Percentiles rank a stretch among this genome's conserved stretches.
Conservation (phyloP, 2,329 filamentous ascomycete species). For the Cladosporium sp. region DNA sequence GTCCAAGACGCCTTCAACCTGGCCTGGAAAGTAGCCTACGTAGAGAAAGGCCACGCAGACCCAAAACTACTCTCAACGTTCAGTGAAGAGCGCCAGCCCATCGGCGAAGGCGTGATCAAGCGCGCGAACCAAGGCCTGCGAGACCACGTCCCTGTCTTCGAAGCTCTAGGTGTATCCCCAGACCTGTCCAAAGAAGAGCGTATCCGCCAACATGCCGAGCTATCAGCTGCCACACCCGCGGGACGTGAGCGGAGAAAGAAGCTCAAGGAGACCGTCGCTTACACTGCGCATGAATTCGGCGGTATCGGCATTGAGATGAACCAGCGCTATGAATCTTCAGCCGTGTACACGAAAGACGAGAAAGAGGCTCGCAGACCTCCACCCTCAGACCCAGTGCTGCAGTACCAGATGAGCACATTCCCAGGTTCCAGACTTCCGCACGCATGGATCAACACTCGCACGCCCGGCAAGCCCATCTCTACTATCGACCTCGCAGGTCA, state of each 20-base stretch:
- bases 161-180: conserved; percentile 33
- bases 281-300: conserved; percentile 48
- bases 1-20: conserved; percentile 44
- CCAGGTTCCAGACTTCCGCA: conserved; percentile 64
- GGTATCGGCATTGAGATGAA: conserved; percentile 63
- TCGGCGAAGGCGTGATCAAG: conserved; percentile 53
- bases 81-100: conserved; percentile 40
- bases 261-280: conserved; percentile 34
- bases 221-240: conserved; percentile 32
- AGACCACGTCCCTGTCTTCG: conserved; percentile 48
- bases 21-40: conserved; percentile 42
- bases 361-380: conserved; percentile 27
- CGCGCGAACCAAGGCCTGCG: conserved; percentile 61
- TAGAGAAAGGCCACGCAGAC: conserved; percentile 34
- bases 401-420: conserved; percentile 48
- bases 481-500: conserved; percentile 64
- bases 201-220: conserved; percentile 33
- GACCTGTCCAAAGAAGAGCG: conserved; percentile 32
- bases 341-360: conserved; percentile 37
- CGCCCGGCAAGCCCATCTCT: conserved; percentile 51
- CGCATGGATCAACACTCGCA: conserved; percentile 59
- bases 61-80: conserved; percentile 36
- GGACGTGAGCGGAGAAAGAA: conserved; percentile 43
- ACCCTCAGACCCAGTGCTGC: conserved; percentile 45
- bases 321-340: conserved; percentile 54